These are phyloP conservation scores for Globisporangium emineosum DNA, from an alignment of 352 stramenopile genomes.

Conservation along the genomic window DNA sequence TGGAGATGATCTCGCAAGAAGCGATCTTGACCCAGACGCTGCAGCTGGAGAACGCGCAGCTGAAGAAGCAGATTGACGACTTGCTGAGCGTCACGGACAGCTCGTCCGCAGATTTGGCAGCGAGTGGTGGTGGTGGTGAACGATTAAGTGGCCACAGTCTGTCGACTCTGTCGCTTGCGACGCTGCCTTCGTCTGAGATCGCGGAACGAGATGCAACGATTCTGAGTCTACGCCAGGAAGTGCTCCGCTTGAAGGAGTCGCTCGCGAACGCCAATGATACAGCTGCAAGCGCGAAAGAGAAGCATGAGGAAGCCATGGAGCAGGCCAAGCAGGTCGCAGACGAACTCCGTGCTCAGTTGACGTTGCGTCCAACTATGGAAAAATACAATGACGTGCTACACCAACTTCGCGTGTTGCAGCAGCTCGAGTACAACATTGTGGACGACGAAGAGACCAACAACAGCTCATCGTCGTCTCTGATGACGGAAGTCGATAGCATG, in stretches of 20 bases:
- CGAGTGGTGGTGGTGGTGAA: neutral
- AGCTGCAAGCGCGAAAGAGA: slow-evolving; percentile 27
- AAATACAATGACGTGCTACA: slow-evolving; percentile 85
- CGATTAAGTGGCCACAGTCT: neutral
- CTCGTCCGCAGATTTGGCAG: neutral
- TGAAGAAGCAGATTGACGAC: slow-evolving; percentile 86
- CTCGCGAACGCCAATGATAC: slow-evolving; percentile 24
- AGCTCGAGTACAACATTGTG: slow-evolving; percentile 88
- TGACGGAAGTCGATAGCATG: neutral
- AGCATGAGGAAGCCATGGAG: slow-evolving; percentile 31
- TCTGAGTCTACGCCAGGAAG: slow-evolving; percentile 48
- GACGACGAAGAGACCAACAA: slow-evolving; percentile 51
- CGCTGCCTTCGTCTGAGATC: slow-evolving; percentile 24
- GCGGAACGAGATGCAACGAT: slow-evolving; percentile 58
- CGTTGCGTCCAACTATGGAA: slow-evolving; percentile 78
- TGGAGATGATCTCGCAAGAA: slow-evolving; percentile 88
- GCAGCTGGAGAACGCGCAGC: slow-evolving; percentile 73
- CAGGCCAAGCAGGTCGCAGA: slow-evolving; percentile 25
- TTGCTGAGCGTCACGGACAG: slow-evolving; percentile 31
- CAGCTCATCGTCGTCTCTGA: slow-evolving; percentile 9
- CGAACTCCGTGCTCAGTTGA: slow-evolving; percentile 38
- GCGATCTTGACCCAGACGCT: slow-evolving; percentile 73
- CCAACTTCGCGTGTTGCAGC: slow-evolving; percentile 91
- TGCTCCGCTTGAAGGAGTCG: slow-evolving; percentile 54
- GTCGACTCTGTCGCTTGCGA: neutral